A percentile compares a stretch with the other conserved stretches of the same genome.
Conservation (phyloP, 352 stramenopile species). For the Pythium aristosporum region DNA sequence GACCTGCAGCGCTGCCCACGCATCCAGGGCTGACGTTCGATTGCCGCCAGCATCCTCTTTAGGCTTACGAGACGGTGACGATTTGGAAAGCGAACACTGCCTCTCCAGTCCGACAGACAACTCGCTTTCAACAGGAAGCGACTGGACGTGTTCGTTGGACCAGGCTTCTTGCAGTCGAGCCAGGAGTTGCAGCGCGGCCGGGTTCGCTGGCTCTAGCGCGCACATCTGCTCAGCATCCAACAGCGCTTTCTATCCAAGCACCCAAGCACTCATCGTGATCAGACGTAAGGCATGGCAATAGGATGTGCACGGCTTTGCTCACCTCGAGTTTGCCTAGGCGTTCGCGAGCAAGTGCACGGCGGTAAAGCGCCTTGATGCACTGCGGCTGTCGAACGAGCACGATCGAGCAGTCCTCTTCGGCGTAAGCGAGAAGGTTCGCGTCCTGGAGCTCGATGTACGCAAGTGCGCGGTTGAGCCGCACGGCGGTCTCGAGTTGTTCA, state of each 20-base stretch:
- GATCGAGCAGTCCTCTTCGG: conserved; percentile 70
- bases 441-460: conserved; percentile 45
- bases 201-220: conserved; percentile 28
- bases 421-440: conserved; percentile 25
- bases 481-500: conserved; percentile 37
- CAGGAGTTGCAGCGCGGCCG: conserved; percentile 17
- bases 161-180: conserved; percentile 19
- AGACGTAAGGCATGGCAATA: not conserved
- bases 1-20: conserved; percentile 54
- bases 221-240: conserved; percentile 24
- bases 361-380: conserved; percentile 91
- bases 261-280: not conserved
- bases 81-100: conserved; percentile 4
- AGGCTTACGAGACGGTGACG: not conserved
- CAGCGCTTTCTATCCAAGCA: conserved; percentile 19
- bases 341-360: conserved; percentile 73
- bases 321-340: conserved; percentile 65
- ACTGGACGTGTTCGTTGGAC: not conserved
- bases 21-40: conserved; percentile 12
- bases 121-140: not conserved
- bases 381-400: conserved; percentile 60
- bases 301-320: not conserved
- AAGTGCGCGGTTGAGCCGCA: conserved; percentile 68
- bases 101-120: conserved; percentile 9
- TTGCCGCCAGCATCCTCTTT: not conserved